Evolutionary conservation across 331 rosid species (phyloP), one percentile per base, ranked within the genome.

Genomic region (Telfairia occidentalis): DNA sequence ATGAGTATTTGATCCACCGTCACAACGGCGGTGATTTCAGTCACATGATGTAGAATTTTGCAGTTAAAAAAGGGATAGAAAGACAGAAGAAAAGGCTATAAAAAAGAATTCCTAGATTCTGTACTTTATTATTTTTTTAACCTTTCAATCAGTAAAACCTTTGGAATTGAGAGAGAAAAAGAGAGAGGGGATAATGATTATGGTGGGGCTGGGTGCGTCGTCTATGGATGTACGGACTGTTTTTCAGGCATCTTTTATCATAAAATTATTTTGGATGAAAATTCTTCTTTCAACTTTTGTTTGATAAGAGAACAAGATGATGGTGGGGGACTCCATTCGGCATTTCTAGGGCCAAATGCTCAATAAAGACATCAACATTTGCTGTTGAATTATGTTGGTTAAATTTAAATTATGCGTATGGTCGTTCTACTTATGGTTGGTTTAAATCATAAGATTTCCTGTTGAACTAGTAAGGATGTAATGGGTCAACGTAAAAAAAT

Each of bases 1-100:
- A 90, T 73, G 96, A 94, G 0, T 89, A 77, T 80, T 82, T 86
- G 84, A 86, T 88, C 78, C 90, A 80, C 76, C 88, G 73, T 34
- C 90, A 64, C 7, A 81, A 71, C 38, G 97, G 88, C 24, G 85
- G 84, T 28, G 92, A 91, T 48, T 90, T 81, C 78, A 85, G 90
- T 75, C 92, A 80, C 59, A 78, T 91, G 81, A 86, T 88, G 78
- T 85, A 69, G 55, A 69, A 26, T 69, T 69, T 69, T 45, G 38
- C 55, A 15, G 74, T 69, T 26, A 43, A 69, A 66, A 9, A 24
- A 55, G 0, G 23, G 24, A 24, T 59, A 59, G 66, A 32, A 24
- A 59, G 42, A 59, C 34, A 63, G 46, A 9, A 0, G 24, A 35
- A 63, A 63, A 63, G 19, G 24, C 11, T 7, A 32, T 18, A 1